Conservation (phyloP, 2,329 filamentous ascomycete genomes). For the Fusarium secorum region DNA sequence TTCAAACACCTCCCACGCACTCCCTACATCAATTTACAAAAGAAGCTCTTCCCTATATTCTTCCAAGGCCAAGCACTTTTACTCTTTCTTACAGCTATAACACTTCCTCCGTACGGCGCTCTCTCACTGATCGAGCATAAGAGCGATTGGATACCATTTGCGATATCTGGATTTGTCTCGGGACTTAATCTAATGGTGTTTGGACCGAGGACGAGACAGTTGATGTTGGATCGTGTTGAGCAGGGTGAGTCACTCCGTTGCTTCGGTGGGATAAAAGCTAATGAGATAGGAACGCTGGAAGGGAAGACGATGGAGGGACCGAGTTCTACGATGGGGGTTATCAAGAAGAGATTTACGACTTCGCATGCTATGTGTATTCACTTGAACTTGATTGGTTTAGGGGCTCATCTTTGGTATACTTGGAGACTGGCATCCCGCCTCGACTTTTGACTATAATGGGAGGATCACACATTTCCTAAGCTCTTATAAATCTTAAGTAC, state of each 20-base stretch:
- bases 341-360: conserved; percentile 45
- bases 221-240: conserved; percentile 42
- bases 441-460: neutral
- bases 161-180: conserved; percentile 43
- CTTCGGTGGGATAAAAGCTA: neutral
- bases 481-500: too few species aligned
- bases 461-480: neutral
- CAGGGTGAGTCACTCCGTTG: conserved; percentile 19
- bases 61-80: conserved; percentile 49
- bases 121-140: conserved; percentile 42
- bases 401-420: conserved; percentile 43
- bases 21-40: conserved; percentile 51
- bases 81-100: conserved; percentile 46
- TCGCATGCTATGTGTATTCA: conserved; percentile 55
- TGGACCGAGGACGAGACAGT: conserved; percentile 47
- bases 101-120: conserved; percentile 46
- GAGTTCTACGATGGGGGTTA: conserved; percentile 15
- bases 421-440: conserved; percentile 41
- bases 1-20: conserved; percentile 45
- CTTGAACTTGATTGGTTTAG: conserved; percentile 50
- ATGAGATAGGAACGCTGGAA: conserved; percentile 22
- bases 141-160: conserved; percentile 47
- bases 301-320: conserved; percentile 14
- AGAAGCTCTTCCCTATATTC: conserved; percentile 52
- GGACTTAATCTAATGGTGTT: conserved; percentile 48